phyloP scores from a whole-genome alignment of 2,329 filamentous ascomycete species.

The Apiospora marii region DNA sequence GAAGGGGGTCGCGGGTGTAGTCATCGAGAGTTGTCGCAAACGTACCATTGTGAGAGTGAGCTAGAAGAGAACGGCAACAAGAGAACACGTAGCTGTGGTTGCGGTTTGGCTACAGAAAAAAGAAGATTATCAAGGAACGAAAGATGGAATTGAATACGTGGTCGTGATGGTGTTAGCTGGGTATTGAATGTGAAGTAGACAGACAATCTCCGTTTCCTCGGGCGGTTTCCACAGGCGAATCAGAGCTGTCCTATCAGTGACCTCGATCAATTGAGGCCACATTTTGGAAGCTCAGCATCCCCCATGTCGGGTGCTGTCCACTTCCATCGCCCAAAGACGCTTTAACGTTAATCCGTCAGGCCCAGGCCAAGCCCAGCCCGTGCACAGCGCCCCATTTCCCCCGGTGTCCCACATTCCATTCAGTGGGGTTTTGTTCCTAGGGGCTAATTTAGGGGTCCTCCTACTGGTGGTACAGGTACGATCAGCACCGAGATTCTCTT shows the following conservation, averaged over 20 bases:
- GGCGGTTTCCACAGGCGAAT: conserved; percentile 10
- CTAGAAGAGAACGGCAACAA: conserved; percentile 33
- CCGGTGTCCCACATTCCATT: not conserved
- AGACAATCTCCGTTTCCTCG: conserved; percentile 14
- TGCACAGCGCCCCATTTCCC: conserved; percentile 2
- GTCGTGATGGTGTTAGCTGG: conserved; percentile 19
- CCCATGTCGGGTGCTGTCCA: not conserved
- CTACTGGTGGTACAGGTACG: not conserved
- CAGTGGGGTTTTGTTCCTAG: not conserved
- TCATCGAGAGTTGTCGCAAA: conserved; percentile 20
- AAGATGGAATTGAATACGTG: conserved; percentile 12
- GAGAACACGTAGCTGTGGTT: conserved; percentile 22
- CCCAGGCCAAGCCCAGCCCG: not conserved
- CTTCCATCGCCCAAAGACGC: not conserved
- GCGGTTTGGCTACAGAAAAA: conserved; percentile 14
- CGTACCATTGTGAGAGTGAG: conserved; percentile 31
- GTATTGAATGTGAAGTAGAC: conserved; percentile 12
- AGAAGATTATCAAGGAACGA: conserved; percentile 17
- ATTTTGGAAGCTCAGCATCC: conserved; percentile 44
- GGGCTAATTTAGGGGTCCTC: conserved; percentile 5
- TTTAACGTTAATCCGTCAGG: not conserved
- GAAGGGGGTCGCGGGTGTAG: not conserved
- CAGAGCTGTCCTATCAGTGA: conserved; percentile 12
- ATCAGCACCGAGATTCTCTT: not conserved
- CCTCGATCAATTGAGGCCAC: conserved; percentile 51